These are phyloP conservation scores for Pycnococcus provasolii DNA, from an alignment of 139 green algal genomes.

Conservation along the genomic window DNA sequence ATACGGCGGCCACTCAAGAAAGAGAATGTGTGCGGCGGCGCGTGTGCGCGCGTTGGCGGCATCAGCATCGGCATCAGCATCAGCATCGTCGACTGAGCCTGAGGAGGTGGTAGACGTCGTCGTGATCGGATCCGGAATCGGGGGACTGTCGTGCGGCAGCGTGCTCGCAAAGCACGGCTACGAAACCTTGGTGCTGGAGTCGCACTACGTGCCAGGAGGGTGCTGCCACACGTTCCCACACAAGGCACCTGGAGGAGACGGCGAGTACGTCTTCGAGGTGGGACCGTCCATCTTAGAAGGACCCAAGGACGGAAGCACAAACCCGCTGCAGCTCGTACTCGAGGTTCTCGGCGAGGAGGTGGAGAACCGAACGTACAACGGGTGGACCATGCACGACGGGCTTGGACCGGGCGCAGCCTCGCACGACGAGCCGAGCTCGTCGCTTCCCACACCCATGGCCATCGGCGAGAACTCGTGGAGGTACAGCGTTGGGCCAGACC, in stretches of 20 bases:
- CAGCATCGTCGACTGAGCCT: not conserved
- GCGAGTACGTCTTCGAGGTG: conserved; percentile 22
- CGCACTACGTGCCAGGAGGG: conserved; percentile 13
- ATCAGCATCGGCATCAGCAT: no score
- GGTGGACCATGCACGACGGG: not conserved
- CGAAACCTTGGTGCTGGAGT: conserved; percentile 10
- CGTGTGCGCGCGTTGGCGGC: no score
- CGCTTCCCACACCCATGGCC: conserved; percentile 5
- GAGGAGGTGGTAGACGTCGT: conserved; percentile 35
- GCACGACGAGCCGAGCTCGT: no score
- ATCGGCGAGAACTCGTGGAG: conserved; percentile 16
- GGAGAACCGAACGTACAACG: conserved; percentile 22
- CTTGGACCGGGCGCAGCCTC: no score
- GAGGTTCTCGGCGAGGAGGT: conserved; percentile 11
- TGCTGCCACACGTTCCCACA: conserved; percentile 3
- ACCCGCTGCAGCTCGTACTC: conserved; percentile 21
- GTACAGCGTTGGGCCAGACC: conserved; percentile 12
- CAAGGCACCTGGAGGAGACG: not conserved
- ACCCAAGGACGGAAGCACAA: not conserved
- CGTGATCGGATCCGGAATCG: conserved; percentile 41
- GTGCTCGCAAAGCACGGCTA: conserved; percentile 35
- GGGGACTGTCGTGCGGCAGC: conserved; percentile 34
- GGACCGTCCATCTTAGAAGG: conserved; percentile 27
- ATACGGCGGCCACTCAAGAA: no score
- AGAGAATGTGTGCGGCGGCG: no score